Base-by-base conservation (phyloP, 2,329 filamentous ascomycete genomes). In the Elsinoe arachidis region DNA sequence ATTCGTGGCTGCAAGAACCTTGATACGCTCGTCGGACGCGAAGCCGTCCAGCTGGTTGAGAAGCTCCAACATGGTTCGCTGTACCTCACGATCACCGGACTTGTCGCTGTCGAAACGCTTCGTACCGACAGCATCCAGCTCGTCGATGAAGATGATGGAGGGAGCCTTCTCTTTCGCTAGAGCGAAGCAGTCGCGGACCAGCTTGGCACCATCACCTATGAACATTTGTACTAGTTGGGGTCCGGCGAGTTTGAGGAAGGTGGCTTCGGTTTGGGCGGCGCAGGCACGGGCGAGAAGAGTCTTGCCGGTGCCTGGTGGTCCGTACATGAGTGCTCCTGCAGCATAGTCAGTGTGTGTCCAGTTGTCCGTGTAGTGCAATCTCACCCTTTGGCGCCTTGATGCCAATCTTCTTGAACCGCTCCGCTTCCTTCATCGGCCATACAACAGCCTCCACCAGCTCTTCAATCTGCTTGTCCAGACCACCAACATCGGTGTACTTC, bases 161-260 rank as follows among this genome's bases (percentile, higher is more conserved):
- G 93, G 95, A 0, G 93, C 93, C 79, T 99, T 99, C 75, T 99
- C 93, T 73, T 99, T 99, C 56, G 93, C 93, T 12, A 99, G 79
- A 1, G 93, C 93, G 71, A 99, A 99, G 75, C 90, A 95, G 76
- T 99, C 93, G 59, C 93, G 88, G 41, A 99, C 93, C 30, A 99
- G 82, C 76, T 99, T 99, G 43, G 95, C 93, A 68, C 93, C 93
- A 65, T 99, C 95, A 71, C 93, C 93, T 39, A 99, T 99, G 73
- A 97, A 99, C 93, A 97, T 99, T 73, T 99, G 93, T 30, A 99
- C 93, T 38, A 99, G 84, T 75, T 99, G 93, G 4, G 95, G 93
- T 53, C 93, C 93, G 60, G 93, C 93, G 58, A 99, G 87, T 75
- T 99, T 99, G 70, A 99, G 84, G 80, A 99, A 99, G 21, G 93